Percentiles rank a stretch among this genome's conserved stretches.
phyloP scores from a whole-genome alignment of 2,329 filamentous ascomycete genomes.

The Didymellaceae sp. region DNA sequence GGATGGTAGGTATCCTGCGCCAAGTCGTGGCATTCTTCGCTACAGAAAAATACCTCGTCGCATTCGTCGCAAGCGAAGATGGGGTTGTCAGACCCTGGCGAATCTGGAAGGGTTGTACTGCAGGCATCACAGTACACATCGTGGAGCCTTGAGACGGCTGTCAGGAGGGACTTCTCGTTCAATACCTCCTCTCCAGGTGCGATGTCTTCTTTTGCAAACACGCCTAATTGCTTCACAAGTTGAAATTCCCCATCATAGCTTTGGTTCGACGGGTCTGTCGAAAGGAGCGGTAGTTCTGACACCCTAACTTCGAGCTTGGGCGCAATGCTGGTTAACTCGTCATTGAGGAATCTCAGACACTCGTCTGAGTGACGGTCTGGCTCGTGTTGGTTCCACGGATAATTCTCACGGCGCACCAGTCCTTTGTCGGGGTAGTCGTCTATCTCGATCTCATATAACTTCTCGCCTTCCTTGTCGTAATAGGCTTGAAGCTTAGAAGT shows the following conservation, averaged over 20 bases:
- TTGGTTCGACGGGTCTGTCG: constrained; percentile 2
- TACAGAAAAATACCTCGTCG: constrained; percentile 67
- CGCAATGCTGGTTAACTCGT: constrained; percentile 70
- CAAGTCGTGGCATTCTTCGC: constrained; percentile 60
- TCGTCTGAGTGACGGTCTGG: constrained; percentile 63
- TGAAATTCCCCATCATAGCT: constrained; percentile 59
- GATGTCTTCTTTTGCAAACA: constrained; percentile 87
- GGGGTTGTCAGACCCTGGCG: constrained; percentile 6
- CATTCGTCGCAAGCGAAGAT: constrained; percentile 61
- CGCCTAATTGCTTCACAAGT: constrained; percentile 78
- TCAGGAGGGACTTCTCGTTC: constrained; percentile 82
- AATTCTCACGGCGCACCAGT: constrained; percentile 69
- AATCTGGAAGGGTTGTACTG: constrained; percentile 70
- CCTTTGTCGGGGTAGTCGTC: constrained; percentile 72
- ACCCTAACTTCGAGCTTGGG: constrained; percentile 82
- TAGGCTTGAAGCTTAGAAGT: constrained; percentile 27
- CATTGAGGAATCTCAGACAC: constrained; percentile 72
- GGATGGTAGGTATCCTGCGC: constrained; percentile 64
- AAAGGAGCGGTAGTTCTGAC: constrained; percentile 75
- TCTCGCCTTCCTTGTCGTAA: constrained; percentile 31
- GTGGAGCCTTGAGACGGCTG: constrained; percentile 86
- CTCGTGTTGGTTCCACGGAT: constrained; percentile 68
- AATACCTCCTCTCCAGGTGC: constrained; percentile 77
- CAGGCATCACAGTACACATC: constrained; percentile 91
- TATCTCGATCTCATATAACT: constrained; percentile 54